phyloP scores from a whole-genome alignment of 257 asterid species.

The Catharanthus roseus region DNA sequence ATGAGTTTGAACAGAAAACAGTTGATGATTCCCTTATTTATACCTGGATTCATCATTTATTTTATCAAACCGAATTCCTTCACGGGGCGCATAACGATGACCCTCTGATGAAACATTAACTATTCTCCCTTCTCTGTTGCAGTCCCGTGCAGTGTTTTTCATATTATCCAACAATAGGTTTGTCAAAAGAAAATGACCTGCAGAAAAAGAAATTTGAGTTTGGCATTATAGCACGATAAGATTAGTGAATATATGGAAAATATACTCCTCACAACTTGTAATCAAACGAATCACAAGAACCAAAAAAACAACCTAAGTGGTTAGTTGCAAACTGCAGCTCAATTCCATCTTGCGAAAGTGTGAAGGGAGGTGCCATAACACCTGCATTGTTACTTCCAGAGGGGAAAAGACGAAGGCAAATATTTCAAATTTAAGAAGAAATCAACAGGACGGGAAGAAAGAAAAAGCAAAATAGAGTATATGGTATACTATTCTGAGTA shows the following conservation, averaged over 20 bases:
- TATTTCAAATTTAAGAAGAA: conserved; percentile 9
- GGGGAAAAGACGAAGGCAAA: background rate
- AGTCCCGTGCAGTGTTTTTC: conserved; percentile 29
- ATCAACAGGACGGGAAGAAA: background rate
- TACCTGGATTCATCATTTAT: conserved; percentile 36
- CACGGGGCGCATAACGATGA: conserved; percentile 22
- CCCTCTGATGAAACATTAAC: conserved; percentile 35
- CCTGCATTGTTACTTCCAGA: conserved; percentile 72
- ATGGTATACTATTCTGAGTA: background rate
- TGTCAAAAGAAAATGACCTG: conserved; percentile 51
- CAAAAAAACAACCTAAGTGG: conserved; percentile 42
- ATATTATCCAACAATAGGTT: conserved; percentile 34
- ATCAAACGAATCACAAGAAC: background rate
- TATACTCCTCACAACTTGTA: background rate
- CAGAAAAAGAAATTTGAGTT: background rate
- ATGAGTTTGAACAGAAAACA: background rate
- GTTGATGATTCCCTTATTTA: background rate
- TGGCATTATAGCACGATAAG: background rate
- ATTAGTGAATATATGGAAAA: too few species aligned
- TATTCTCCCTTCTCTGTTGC: conserved; percentile 41
- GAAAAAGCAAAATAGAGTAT: background rate
- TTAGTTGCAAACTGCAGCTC: conserved; percentile 81
- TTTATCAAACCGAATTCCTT: conserved; percentile 38
- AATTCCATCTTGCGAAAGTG: conserved; percentile 57
- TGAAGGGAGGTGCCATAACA: conserved; percentile 55